Base-by-base conservation (phyloP, 1,284 basidiomycete species). In the Leucoagaricus sp. region DNA sequence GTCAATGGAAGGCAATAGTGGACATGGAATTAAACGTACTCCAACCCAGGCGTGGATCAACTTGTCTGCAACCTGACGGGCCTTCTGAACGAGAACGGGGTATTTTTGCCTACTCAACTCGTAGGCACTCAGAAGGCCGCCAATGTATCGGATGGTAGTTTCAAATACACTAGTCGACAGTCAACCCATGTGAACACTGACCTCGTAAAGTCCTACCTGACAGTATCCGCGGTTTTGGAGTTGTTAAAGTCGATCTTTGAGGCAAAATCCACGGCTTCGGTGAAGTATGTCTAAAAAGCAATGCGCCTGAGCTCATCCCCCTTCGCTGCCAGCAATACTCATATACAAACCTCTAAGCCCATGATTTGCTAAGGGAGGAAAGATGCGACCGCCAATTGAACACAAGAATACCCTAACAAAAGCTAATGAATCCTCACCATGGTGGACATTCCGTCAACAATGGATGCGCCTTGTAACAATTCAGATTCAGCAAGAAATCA, bases 111-210 rank as follows among this genome's bases (percentile, higher is more conserved):
- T 85, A 45, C 85, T 89, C 21, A 97, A 80, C 67, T 96, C 94
- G 68, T 91, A 95, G 1, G 94, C 87, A 47, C 89, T 89, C 25
- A 97, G 69, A 33, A 87, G 71, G 4, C 85, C 84, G 7, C 78
- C 87, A 2, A 89, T 67, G 78, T 82, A 94, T 13, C 94, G 89
- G 60, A 97, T 97, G 0, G 87, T 91, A 0, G 91, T 94, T 75
- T 96, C 94, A 66, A 96, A 96, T 2, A 94, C 77, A 53, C 89
- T 89, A 59, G 29, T 25, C 38, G 36, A 17, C 28, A 7, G 28
- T 10, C 36, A 9, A 25, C 4, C 2, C 28, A 9, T 8, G 28
- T 17, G 17, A 13, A 36, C 3, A 25, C 36, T 31, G 19, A 12
- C 41, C 25, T 21, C 12, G 17, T 10, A 5, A 44, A 55, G 75